A percentile compares a stretch with the other conserved stretches of the same genome.
Conservation (phyloP, 306 rosid species). For the Rosa multiflora region DNA sequence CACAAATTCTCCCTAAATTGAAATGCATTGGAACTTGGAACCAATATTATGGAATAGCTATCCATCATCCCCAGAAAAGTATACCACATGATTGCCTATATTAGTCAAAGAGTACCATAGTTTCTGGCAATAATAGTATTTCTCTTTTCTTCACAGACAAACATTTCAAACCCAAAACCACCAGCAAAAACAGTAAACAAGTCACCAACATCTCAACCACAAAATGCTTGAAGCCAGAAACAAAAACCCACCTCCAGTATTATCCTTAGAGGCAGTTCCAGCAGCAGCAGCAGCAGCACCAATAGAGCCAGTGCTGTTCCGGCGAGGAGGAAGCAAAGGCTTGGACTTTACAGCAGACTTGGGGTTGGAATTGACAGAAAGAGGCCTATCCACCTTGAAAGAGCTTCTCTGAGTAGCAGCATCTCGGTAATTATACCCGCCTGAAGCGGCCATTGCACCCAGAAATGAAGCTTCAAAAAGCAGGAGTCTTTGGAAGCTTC, state of each 20-base stretch:
- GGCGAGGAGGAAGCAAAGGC: slow-evolving; percentile 62
- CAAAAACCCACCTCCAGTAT: slow-evolving; percentile 56
- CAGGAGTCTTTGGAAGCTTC: not conserved
- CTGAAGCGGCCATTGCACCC: slow-evolving; percentile 65
- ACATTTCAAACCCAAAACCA: too few species aligned
- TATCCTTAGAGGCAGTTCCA: slow-evolving; percentile 52
- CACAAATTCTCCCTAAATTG: not conserved
- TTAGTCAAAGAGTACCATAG: not conserved
- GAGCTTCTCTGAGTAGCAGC: slow-evolving; percentile 53
- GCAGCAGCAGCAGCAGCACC: slow-evolving; percentile 22
- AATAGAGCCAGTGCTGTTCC: slow-evolving; percentile 62
- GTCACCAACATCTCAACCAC: slow-evolving; percentile 18
- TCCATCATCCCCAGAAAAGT: slow-evolving; percentile 7
- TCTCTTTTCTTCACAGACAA: not conserved
- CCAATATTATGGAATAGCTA: not conserved
- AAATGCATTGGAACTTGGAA: not conserved
- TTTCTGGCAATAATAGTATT: too few species aligned
- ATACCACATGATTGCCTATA: not conserved
- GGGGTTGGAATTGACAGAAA: slow-evolving; percentile 49
- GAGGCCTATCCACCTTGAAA: slow-evolving; percentile 52
- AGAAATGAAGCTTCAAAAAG: not conserved
- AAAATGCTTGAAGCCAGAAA: not conserved
- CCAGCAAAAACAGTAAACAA: too few species aligned
- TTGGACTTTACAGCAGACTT: slow-evolving; percentile 61
- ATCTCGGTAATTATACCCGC: slow-evolving; percentile 49